phyloP scores from a whole-genome alignment of 148 eudicot genomes.

The Camellia japonica region DNA sequence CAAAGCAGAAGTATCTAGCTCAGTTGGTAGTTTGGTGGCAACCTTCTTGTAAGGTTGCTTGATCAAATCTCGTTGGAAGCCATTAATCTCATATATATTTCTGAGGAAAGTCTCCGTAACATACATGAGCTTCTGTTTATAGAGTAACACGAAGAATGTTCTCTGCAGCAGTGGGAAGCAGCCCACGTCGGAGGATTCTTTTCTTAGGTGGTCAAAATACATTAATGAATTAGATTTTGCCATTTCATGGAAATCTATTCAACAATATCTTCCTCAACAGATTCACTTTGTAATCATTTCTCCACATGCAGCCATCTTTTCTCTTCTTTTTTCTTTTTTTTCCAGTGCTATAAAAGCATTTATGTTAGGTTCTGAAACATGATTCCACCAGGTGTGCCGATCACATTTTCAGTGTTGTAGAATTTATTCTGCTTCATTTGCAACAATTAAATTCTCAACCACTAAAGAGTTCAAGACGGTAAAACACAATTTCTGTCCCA shows the following conservation, averaged over 20 bases:
- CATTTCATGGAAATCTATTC: not conserved
- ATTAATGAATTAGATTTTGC: not conserved
- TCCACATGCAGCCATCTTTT: not conserved
- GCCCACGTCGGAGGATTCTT: no score
- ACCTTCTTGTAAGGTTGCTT: no score
- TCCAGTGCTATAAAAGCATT: not conserved
- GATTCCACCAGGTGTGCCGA: no score
- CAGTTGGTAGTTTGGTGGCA: no score
- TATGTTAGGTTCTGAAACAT: not conserved
- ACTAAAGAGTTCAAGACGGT: not conserved
- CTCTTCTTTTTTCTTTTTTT: not conserved
- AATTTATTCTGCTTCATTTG: not conserved
- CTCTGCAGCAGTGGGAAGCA: no score
- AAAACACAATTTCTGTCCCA: not conserved
- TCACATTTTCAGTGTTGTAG: not conserved
- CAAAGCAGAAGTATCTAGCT: no score
- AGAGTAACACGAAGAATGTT: no score
- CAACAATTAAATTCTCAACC: not conserved
- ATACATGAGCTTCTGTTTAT: no score
- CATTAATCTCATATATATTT: no score
- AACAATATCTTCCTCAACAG: conserved; percentile 4
- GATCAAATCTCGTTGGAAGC: no score
- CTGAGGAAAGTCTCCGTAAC: no score
- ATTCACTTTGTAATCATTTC: not conserved
- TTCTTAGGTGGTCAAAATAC: no score